Evolutionary conservation across 352 stramenopile species (phyloP).

Genomic region (Phytophthora chlamydospora): DNA sequence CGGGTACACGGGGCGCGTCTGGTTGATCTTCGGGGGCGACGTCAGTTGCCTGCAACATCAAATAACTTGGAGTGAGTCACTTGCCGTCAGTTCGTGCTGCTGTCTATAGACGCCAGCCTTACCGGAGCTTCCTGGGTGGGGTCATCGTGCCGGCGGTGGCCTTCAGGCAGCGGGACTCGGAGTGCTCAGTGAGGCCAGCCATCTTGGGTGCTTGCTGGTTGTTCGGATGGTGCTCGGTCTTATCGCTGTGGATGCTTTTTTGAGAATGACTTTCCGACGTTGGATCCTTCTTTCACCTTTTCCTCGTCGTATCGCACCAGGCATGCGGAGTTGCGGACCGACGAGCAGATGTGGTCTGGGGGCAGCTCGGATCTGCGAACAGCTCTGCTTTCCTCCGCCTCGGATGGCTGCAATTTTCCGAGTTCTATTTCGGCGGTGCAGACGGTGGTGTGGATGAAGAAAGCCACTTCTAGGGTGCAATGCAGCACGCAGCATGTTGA

Average conservation of each 20-base stretch:
- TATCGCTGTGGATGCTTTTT: conserved; percentile 31
- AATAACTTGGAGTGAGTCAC: conserved; percentile 17
- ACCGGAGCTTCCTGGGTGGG: conserved; percentile 25
- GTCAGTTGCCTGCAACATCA: conserved; percentile 13
- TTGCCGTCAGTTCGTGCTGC: background rate
- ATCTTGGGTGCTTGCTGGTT: conserved; percentile 11
- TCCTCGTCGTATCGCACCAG: conserved; percentile 12
- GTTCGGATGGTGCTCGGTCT: conserved; percentile 19
- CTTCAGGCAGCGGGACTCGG: conserved; percentile 4
- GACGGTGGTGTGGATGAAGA: background rate
- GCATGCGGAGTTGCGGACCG: conserved; percentile 9
- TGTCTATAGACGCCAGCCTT: background rate
- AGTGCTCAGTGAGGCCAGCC: conserved; percentile 18
- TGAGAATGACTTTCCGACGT: conserved; percentile 22
- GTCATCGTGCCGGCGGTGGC: conserved; percentile 12
- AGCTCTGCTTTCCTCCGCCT: conserved; percentile 26
- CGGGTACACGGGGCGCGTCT: conserved; percentile 23
- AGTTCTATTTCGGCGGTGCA: conserved; percentile 9
- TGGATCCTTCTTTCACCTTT: conserved; percentile 23
- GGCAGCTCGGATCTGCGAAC: conserved; percentile 31
- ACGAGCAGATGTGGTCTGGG: conserved; percentile 13
- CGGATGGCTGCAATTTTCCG: conserved; percentile 15
- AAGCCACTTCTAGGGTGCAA: no score
- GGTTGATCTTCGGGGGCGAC: conserved; percentile 32
- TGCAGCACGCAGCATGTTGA: background rate